Conservation (phyloP, 306 rosid species). For the Castanea mollissima region DNA sequence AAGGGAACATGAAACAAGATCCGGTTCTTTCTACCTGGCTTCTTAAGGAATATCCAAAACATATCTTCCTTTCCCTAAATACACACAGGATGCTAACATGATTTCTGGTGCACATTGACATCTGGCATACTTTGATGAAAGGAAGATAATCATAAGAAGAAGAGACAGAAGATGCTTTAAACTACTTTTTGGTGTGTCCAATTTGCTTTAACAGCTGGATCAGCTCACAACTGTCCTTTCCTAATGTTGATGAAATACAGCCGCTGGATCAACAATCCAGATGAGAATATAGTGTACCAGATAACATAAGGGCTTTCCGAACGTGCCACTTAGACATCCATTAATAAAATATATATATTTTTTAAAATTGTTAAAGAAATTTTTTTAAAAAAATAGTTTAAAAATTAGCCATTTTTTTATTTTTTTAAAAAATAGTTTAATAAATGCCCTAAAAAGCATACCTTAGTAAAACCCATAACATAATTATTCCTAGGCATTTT, state of each 20-base stretch:
- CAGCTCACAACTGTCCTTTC: background rate
- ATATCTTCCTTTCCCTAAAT: background rate
- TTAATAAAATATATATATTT: too few relatives aligned
- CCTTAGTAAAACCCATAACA: too few relatives aligned
- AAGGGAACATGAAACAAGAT: conserved; percentile 20
- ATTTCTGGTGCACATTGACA: background rate
- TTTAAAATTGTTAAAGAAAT: too few relatives aligned
- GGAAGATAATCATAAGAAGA: background rate
- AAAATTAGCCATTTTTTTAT: too few relatives aligned
- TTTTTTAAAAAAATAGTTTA: too few relatives aligned
- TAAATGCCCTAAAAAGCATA: too few relatives aligned
- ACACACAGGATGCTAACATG: background rate
- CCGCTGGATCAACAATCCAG: background rate
- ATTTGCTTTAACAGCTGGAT: background rate
- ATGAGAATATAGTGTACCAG: background rate
- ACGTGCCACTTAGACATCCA: fast-evolving
- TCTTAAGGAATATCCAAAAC: conserved; percentile 5
- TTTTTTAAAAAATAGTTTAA: too few relatives aligned
- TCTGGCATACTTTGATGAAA: background rate
- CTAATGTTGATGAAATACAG: background rate
- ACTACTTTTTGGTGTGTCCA: background rate
- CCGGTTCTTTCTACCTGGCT: conserved; percentile 2
- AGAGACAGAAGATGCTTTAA: background rate
- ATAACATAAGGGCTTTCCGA: background rate
- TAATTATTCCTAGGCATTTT: too few relatives aligned